phyloP scores from a whole-genome alignment of 805 yeast genomes.

The Candida loeiensis region DNA sequence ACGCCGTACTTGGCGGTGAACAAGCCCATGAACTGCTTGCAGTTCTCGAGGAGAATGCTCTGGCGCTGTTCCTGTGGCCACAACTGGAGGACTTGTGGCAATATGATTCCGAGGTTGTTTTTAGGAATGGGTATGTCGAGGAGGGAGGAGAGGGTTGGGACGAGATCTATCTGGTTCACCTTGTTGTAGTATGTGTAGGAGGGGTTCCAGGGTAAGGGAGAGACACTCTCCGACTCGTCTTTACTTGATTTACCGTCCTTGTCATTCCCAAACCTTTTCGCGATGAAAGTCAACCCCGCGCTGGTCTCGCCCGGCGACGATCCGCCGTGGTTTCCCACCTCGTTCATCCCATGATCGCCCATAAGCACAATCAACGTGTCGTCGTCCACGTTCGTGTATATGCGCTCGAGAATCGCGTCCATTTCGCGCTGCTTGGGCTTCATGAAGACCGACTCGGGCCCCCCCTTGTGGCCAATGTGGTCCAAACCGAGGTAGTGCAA shows the following conservation, averaged over 20 bases:
- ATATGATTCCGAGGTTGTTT: conserved; percentile 70
- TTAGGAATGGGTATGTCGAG: conserved; percentile 66
- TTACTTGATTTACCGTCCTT: no score
- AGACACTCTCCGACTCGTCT: no score
- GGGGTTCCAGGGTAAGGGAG: conserved; percentile 35
- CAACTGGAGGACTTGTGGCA: conserved; percentile 52
- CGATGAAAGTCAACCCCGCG: conserved; percentile 70
- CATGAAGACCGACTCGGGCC: conserved; percentile 81
- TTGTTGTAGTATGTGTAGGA: conserved; percentile 51
- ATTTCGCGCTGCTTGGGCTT: conserved; percentile 77
- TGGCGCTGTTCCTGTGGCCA: conserved; percentile 39
- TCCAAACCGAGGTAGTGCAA: conserved; percentile 92
- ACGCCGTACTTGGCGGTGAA: conserved; percentile 37
- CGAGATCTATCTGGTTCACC: conserved; percentile 68
- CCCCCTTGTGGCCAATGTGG: conserved; percentile 97
- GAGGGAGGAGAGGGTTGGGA: conserved; percentile 63
- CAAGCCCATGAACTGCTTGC: conserved; percentile 51
- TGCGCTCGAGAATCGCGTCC: conserved; percentile 60
- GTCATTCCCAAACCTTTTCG: conserved; percentile 37
- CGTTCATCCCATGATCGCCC: conserved; percentile 98
- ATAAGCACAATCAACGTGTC: conserved; percentile 65
- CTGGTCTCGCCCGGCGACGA: conserved; percentile 89
- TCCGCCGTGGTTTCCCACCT: conserved; percentile 95
- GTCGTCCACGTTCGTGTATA: conserved; percentile 39
- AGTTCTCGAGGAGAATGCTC: conserved; percentile 49